Evolutionary conservation across 352 stramenopile species (phyloP).

Genomic region (Phytophthora palmivora): DNA sequence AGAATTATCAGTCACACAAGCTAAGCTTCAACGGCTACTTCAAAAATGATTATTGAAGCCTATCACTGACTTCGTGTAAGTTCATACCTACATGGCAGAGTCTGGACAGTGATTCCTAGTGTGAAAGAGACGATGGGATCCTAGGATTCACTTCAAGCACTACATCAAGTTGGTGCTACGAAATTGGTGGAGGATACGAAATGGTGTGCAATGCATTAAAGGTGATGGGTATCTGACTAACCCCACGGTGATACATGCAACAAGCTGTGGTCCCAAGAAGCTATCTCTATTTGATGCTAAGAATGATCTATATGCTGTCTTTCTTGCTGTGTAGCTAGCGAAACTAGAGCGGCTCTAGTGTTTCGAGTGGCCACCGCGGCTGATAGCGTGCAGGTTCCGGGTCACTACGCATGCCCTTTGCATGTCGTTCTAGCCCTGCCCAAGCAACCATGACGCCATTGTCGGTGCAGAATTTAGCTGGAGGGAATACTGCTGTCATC

Average conservation of each 20-base stretch:
- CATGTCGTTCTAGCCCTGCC: conserved; percentile 86
- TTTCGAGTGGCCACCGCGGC: conserved; percentile 80
- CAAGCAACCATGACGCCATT: conserved; percentile 98
- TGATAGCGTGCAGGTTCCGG: conserved; percentile 60
- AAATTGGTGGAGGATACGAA: conserved; percentile 2
- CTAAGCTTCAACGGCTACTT: conserved; percentile 40
- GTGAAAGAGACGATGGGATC: conserved; percentile 7
- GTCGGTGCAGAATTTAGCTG: conserved; percentile 96
- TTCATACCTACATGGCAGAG: conserved; percentile 5
- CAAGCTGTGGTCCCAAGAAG: neutral
- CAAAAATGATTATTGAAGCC: conserved; percentile 21
- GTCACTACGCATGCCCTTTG: conserved; percentile 64
- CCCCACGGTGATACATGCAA: neutral
- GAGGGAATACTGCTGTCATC: conserved; percentile 58
- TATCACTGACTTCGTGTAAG: neutral
- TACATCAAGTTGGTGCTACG: conserved; percentile 19
- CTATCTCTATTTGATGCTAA: conserved; percentile 7
- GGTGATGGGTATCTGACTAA: too few species aligned
- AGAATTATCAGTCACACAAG: conserved; percentile 47
- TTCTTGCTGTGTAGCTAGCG: neutral
- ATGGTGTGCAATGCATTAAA: too few species aligned
- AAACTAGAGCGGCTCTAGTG: conserved; percentile 51
- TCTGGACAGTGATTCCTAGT: neutral
- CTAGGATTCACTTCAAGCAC: conserved; percentile 35
- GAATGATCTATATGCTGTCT: neutral